Evolutionary conservation across 140 eudicot genomes (phyloP).

Genomic region (Ambrosia hybrid): DNA sequence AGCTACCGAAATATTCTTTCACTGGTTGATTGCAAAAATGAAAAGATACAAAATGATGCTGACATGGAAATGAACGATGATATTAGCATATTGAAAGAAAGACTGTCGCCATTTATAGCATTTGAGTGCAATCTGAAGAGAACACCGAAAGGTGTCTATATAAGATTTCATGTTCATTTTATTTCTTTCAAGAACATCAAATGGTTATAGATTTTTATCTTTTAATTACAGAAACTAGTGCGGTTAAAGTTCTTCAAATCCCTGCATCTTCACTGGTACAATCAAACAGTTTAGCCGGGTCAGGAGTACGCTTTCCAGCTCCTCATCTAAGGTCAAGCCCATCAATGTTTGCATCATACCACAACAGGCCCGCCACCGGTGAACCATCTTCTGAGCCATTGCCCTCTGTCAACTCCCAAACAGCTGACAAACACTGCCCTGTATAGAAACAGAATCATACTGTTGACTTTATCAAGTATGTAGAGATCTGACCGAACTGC

Average conservation of each 20-base stretch:
- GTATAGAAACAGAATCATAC: neutral
- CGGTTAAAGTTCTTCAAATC: slow-evolving; percentile 5
- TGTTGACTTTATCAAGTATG: neutral
- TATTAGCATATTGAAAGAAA: neutral
- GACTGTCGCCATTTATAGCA: too few relatives aligned
- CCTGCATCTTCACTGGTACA: slow-evolving; percentile 16
- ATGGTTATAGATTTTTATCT: slow-evolving; percentile 7
- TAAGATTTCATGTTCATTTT: neutral
- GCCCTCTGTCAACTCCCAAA: slow-evolving; percentile 17
- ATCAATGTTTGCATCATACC: slow-evolving; percentile 10
- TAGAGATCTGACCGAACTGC: slow-evolving; percentile 9
- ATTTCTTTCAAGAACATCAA: neutral
- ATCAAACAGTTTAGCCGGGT: slow-evolving; percentile 4
- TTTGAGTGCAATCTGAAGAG: slow-evolving; percentile 15
- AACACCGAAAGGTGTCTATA: slow-evolving; percentile 27
- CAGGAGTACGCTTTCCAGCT: slow-evolving; percentile 31
- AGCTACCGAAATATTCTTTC: slow-evolving; percentile 34
- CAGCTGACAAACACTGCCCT: neutral
- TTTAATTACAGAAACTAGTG: slow-evolving; percentile 31
- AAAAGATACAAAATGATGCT: slow-evolving; percentile 5
- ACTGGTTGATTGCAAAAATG: slow-evolving; percentile 36
- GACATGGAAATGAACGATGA: slow-evolving; percentile 20
- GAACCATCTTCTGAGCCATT: neutral
- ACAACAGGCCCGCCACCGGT: slow-evolving; percentile 39
- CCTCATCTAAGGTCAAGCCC: slow-evolving; percentile 52